phyloP scores from a whole-genome alignment of 345 rosid genomes.

The Pugionium dolabratum region DNA sequence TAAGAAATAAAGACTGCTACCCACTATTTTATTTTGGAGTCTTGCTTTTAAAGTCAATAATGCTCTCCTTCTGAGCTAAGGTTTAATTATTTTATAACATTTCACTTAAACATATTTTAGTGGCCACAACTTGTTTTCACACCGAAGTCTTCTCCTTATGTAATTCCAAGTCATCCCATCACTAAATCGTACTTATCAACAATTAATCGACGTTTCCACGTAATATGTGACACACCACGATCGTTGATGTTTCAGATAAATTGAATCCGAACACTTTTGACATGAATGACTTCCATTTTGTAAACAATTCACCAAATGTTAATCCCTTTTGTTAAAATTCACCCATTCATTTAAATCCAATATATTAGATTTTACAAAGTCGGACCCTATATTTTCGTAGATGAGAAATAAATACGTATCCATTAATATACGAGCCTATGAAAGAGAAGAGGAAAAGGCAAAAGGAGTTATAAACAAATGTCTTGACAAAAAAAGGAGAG shows the following conservation, averaged over 20 bases:
- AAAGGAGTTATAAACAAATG: conserved; percentile 21
- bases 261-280: neutral
- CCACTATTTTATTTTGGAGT: conserved; percentile 23
- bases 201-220: neutral
- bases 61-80: conserved; percentile 41
- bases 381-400: too few relatives aligned
- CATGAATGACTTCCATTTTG: neutral
- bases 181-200: neutral
- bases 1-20: conserved; percentile 20
- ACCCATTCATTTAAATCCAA: neutral
- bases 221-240: neutral
- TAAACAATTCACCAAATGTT: neutral
- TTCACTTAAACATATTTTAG: neutral
- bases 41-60: conserved; percentile 38
- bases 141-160: conserved; percentile 19
- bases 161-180: neutral
- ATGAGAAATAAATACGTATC: too few relatives aligned
- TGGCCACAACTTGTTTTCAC: conserved; percentile 17
- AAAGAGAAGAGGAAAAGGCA: conserved; percentile 3
- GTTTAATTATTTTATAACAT: conserved; percentile 23
- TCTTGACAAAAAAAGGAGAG: conserved; percentile 8
- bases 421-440: conserved; percentile 10
- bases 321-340: neutral
- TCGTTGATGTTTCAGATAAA: neutral
- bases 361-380: neutral